Evolutionary conservation across 2,329 filamentous ascomycete genomes (phyloP).

Genomic region (Aspergillus persii): DNA sequence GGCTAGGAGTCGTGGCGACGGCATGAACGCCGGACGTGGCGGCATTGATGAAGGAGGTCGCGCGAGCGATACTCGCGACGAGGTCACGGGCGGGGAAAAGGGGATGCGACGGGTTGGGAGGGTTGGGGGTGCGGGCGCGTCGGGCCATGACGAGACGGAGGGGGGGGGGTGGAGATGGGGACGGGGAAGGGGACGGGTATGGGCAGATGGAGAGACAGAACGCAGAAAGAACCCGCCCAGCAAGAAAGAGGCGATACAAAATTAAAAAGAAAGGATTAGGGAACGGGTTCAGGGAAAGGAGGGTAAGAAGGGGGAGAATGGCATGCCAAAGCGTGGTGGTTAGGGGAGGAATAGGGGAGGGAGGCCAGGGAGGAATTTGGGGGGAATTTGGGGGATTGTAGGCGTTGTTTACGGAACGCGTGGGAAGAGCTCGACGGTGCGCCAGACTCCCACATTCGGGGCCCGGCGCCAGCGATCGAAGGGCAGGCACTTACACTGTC

Average conservation of each 20-base stretch:
- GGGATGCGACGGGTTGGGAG: conserved; percentile 2
- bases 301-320: neutral
- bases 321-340: neutral
- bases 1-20: neutral
- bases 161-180: no score
- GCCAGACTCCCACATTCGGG: conserved; percentile 1
- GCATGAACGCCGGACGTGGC: conserved; percentile 9
- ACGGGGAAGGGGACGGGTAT: no score
- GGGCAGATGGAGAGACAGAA: no score
- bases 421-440: neutral
- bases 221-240: no score
- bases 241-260: neutral
- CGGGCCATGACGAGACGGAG: neutral
- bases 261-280: neutral
- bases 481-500: conserved; percentile 66
- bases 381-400: no score
- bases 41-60: conserved; percentile 7
- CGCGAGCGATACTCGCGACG: conserved; percentile 11
- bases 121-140: conserved; percentile 2
- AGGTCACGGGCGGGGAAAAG: conserved; percentile 3
- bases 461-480: conserved; percentile 5
- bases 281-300: neutral
- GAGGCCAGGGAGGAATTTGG: neutral
- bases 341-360: neutral
- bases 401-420: conserved; percentile 14